phyloP scores from a whole-genome alignment of 306 rosid genomes.

The Malus sylvestris region DNA sequence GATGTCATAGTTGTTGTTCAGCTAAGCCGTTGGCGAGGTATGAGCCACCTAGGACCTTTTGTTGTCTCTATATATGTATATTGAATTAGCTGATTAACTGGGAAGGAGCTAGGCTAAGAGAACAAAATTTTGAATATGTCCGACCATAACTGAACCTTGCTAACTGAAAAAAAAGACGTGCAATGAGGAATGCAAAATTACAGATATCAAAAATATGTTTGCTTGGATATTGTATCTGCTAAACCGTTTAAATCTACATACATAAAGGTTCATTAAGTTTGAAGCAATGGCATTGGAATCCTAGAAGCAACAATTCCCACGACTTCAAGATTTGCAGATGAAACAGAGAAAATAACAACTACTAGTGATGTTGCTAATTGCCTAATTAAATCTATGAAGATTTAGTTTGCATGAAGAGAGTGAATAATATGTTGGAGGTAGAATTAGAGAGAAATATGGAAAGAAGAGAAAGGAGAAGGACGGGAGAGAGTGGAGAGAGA shows the following conservation, averaged over 20 bases:
- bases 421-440: no score
- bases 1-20: no score
- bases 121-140: slow-evolving; percentile 64
- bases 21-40: no score
- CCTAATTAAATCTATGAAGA: no score
- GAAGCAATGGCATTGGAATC: slow-evolving; percentile 20
- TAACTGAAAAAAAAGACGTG: background rate
- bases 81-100: slow-evolving; percentile 31
- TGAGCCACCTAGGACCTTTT: no score
- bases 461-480: no score
- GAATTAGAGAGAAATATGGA: no score
- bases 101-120: slow-evolving; percentile 40
- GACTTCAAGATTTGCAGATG: slow-evolving; percentile 55
- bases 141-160: slow-evolving; percentile 26
- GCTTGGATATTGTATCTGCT: background rate
- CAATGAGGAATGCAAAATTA: no score
- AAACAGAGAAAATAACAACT: slow-evolving; percentile 37
- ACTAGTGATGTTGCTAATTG: slow-evolving; percentile 45
- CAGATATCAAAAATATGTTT: no score
- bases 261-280: slow-evolving; percentile 41
- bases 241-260: slow-evolving; percentile 20
- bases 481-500: no score
- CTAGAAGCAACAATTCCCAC: slow-evolving; percentile 38
- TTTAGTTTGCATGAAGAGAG: no score
- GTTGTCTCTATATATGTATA: slow-evolving; percentile 26